Percentiles rank a stretch among this genome's conserved stretches.
These are phyloP conservation scores for Arthrobotrys pseudoclavata DNA, from an alignment of 2,329 filamentous ascomycete species.

Conservation along the genomic window DNA sequence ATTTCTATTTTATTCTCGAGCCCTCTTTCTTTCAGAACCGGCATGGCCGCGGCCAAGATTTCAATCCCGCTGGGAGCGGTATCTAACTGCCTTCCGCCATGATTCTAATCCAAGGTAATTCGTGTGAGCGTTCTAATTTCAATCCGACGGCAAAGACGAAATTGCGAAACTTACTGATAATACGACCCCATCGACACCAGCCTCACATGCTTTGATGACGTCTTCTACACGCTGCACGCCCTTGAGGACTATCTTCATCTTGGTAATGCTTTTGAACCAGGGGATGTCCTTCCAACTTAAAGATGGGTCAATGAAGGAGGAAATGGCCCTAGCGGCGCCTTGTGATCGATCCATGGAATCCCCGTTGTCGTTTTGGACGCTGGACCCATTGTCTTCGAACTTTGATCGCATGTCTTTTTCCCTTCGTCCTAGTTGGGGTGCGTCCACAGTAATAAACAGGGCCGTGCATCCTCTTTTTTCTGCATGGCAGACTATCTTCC, in stretches of 20 bases:
- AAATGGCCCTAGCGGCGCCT: slow-evolving; percentile 94
- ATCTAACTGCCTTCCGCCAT: slow-evolving; percentile 94
- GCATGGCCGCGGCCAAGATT: slow-evolving; percentile 92
- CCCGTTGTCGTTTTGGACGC: slow-evolving; percentile 79
- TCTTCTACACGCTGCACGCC: slow-evolving; percentile 97
- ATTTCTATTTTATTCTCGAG: slow-evolving; percentile 85
- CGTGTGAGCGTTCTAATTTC: background rate
- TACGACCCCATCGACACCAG: slow-evolving; percentile 87
- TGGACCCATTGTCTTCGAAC: slow-evolving; percentile 79
- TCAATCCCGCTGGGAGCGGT: slow-evolving; percentile 91
- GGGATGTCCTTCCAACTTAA: slow-evolving; percentile 93
- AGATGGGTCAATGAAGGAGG: slow-evolving; percentile 94
- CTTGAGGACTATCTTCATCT: slow-evolving; percentile 96
- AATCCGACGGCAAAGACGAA: background rate
- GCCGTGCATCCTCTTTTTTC: slow-evolving; percentile 92
- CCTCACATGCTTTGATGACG: slow-evolving; percentile 85
- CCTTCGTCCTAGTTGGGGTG: slow-evolving; percentile 90
- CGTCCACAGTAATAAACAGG: slow-evolving; percentile 98
- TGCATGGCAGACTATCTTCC: slow-evolving; percentile 89
- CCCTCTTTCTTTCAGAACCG: slow-evolving; percentile 80
- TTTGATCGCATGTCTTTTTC: slow-evolving; percentile 77
- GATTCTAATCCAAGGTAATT: slow-evolving; percentile 71
- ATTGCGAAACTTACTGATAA: slow-evolving; percentile 71
- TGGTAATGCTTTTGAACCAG: slow-evolving; percentile 91
- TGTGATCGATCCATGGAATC: slow-evolving; percentile 85